Evolutionary conservation across 768 basidiomycete species (phyloP).

Genomic region (Sporobolomyces phaffii): DNA sequence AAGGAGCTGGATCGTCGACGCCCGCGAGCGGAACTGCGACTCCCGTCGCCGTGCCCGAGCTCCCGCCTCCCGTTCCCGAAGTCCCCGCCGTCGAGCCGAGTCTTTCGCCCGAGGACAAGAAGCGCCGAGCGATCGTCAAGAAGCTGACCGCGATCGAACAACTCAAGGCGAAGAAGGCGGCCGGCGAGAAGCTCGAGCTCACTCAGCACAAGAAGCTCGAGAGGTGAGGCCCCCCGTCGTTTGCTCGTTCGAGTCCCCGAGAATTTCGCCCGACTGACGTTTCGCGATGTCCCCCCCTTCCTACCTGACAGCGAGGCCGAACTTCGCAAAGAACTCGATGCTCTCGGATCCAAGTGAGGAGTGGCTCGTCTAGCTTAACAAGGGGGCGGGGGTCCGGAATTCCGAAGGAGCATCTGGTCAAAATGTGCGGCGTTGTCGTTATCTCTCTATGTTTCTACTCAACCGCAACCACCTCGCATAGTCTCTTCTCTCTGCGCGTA

Average conservation of each 20-base stretch:
- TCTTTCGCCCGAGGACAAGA: slow-evolving; percentile 69
- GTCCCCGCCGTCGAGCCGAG: slow-evolving; percentile 47
- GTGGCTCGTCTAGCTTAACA: background rate
- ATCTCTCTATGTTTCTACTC: background rate
- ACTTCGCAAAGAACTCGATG: slow-evolving; percentile 32
- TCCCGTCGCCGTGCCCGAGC: slow-evolving; percentile 23
- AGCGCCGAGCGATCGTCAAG: slow-evolving; percentile 88
- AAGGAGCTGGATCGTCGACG: slow-evolving; percentile 33
- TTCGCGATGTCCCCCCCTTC: no score
- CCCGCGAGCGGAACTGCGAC: slow-evolving; percentile 45
- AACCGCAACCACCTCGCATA: slow-evolving; percentile 21
- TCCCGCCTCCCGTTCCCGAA: slow-evolving; percentile 22
- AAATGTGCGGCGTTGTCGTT: background rate
- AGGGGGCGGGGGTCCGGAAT: no score
- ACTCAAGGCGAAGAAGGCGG: slow-evolving; percentile 81
- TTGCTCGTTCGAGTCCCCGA: background rate
- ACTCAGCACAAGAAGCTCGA: slow-evolving; percentile 98
- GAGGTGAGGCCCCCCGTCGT: slow-evolving; percentile 39
- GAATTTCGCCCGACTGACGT: no score
- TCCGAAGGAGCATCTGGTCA: no score
- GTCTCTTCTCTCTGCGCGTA: background rate
- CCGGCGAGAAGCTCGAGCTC: slow-evolving; percentile 84
- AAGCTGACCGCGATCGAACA: slow-evolving; percentile 99
- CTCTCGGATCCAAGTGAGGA: slow-evolving; percentile 13
- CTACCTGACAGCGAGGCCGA: slow-evolving; percentile 31